Evolutionary conservation across 495 filamentous ascomycete species (phyloP), one percentile per base, ranked within the genome.

Genomic region (Penicillium samsonianum): DNA sequence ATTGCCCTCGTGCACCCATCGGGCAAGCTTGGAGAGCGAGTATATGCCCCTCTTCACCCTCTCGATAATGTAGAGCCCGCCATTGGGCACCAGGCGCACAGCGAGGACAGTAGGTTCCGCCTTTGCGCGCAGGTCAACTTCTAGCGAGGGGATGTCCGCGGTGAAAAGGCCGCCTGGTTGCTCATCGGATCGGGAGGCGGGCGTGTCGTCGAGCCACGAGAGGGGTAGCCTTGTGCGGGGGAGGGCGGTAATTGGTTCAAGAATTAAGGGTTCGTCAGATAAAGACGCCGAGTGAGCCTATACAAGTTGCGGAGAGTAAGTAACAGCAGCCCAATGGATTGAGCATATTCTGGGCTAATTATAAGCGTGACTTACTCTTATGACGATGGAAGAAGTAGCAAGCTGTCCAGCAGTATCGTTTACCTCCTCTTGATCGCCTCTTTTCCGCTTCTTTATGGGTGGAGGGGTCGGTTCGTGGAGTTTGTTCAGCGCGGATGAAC

Each of bases 21-120:
- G 65, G 1, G 80, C 86, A 48, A 96, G 74, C 60, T 84, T 87
- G 62, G 84, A 91, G 9, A 94, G 62, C 14, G 84, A 83, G 69
- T 90, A 95, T 11, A 91, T 75, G 0, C 84, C 82, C 44, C 70
- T 64, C 47, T 79, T 79, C 26, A 89, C 87, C n/a, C 82, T 73
- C 71, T 96, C 92, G 31, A 96, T 68, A 14, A 84, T 87, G 68
- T 87, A 92, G 5, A 89, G 60, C 8, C 77, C 78, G 22, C 78
- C 80, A 64, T 82, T 82, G 9, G 71, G 73, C 37, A 86, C 79
- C 22, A 84, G 75, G 47, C 85, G 78, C 28, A 87, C 89, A 41
- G 91, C 80, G 10, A 96, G 81, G 2, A 95, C 78, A 35, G 57
- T 65, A 1, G 70, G 66, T 42, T 75, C 71, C 3, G 42, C 40